Evolutionary conservation across 1,284 basidiomycete genomes (phyloP).

Genomic region (Bjerkandera adusta): DNA sequence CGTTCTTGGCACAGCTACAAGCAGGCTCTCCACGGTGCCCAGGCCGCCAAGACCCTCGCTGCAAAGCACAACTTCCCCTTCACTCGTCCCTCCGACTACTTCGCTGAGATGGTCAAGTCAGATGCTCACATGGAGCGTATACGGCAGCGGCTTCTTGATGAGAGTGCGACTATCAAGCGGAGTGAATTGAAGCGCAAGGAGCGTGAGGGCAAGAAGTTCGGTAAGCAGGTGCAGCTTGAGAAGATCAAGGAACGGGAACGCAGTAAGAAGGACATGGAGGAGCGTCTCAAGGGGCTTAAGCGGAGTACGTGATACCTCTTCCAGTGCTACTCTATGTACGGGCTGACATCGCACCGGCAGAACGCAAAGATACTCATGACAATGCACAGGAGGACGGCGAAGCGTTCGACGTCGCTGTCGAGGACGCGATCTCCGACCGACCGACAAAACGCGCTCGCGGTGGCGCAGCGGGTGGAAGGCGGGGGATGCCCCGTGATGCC

Average conservation of each 20-base stretch:
- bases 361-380: slow-evolving; percentile 84
- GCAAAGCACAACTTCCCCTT: slow-evolving; percentile 80
- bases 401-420: slow-evolving; percentile 82
- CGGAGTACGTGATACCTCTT: slow-evolving; percentile 62
- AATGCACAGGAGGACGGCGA: slow-evolving; percentile 66
- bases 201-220: slow-evolving; percentile 96
- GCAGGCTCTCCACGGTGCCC: slow-evolving; percentile 85
- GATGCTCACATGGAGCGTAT: slow-evolving; percentile 99
- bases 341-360: slow-evolving; percentile 34
- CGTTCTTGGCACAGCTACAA: slow-evolving; percentile 80
- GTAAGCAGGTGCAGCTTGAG: slow-evolving; percentile 93
- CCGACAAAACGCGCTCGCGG: slow-evolving; percentile 59
- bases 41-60: slow-evolving; percentile 74
- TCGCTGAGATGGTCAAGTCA: slow-evolving; percentile 98
- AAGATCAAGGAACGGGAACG: slow-evolving; percentile 78
- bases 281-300: slow-evolving; percentile 81
- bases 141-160: slow-evolving; percentile 88
- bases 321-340: slow-evolving; percentile 2
- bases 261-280: slow-evolving; percentile 82
- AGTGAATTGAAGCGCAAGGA: slow-evolving; percentile 91
- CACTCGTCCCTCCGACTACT: slow-evolving; percentile 93
- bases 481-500: slow-evolving; percentile 56
- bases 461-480: slow-evolving; percentile 32
- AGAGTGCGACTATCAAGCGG: slow-evolving; percentile 87
- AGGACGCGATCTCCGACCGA: slow-evolving; percentile 80